A percentile compares a stretch with the other conserved stretches of the same genome.
phyloP scores from a whole-genome alignment of 202 grass and related monocot genomes.

The Digitaria exilis region DNA sequence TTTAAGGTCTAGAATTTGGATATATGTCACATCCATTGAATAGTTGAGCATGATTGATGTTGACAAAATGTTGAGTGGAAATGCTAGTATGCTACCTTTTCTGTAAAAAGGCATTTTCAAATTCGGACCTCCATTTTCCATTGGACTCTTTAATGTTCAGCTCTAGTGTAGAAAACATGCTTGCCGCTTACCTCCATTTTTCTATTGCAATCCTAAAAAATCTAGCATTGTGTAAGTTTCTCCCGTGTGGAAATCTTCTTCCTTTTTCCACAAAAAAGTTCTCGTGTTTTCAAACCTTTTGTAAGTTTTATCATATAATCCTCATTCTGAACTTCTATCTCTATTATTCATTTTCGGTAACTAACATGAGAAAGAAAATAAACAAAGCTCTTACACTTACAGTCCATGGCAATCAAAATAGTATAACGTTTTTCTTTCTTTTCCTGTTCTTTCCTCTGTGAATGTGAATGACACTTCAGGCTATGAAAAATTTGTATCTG shows the following conservation, averaged over 20 bases:
- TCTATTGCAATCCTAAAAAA: neutral
- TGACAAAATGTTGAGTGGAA: neutral
- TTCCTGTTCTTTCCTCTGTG: neutral
- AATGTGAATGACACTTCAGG: neutral
- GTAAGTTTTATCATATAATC: neutral
- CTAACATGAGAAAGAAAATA: neutral
- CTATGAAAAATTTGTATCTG: neutral
- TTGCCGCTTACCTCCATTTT: neutral
- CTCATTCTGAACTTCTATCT: neutral
- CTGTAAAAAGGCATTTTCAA: neutral
- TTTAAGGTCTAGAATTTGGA: neutral
- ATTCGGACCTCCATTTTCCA: neutral
- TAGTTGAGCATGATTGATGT: constrained; percentile 24
- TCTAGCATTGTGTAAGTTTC: too few relatives aligned
- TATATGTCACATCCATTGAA: constrained; percentile 11
- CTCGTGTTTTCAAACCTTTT: neutral
- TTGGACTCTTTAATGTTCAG: too few relatives aligned
- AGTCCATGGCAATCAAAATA: neutral
- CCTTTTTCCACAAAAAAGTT: neutral
- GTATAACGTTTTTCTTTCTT: neutral
- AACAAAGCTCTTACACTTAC: neutral
- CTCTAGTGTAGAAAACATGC: too few relatives aligned
- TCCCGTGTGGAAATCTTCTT: neutral
- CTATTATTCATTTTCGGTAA: neutral
- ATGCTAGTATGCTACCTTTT: neutral